Evolutionary conservation across 2,329 filamentous ascomycete genomes (phyloP).

Genomic region (Clonostachys chloroleuca): DNA sequence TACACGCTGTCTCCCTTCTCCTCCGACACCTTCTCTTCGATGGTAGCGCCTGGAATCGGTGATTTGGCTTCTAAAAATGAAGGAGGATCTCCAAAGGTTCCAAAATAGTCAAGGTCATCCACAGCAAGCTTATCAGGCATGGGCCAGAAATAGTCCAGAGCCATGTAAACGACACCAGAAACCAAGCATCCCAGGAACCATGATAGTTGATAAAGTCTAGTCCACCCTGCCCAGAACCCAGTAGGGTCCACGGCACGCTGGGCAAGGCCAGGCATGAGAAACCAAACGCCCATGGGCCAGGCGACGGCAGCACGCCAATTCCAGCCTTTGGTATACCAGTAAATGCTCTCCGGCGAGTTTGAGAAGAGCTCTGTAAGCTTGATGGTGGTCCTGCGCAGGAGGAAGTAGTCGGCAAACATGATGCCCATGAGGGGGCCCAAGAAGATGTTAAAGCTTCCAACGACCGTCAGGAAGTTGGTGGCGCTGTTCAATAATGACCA

Average conservation of each 20-base stretch:
- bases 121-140: conserved; percentile 9
- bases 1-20: no score
- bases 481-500: conserved; percentile 17
- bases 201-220: conserved; percentile 16
- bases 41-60: background rate
- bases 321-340: conserved; percentile 13
- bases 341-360: conserved; percentile 7
- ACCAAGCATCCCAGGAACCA: conserved; percentile 14
- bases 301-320: conserved; percentile 11
- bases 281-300: conserved; percentile 4
- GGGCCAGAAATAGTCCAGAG: conserved; percentile 10
- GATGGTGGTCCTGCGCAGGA: conserved; percentile 22
- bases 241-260: conserved; percentile 9
- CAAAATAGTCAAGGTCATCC: conserved; percentile 17
- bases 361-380: conserved; percentile 28
- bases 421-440: conserved; percentile 14
- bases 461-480: conserved; percentile 12
- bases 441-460: conserved; percentile 14
- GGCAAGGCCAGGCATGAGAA: conserved; percentile 13
- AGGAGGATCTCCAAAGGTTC: conserved; percentile 11
- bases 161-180: conserved; percentile 9
- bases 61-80: background rate
- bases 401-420: conserved; percentile 18
- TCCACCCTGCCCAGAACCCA: conserved; percentile 12
- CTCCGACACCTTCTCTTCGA: background rate